phyloP scores from a whole-genome alignment of 106 monocot genomes.

The Amphibolis antarctica region DNA sequence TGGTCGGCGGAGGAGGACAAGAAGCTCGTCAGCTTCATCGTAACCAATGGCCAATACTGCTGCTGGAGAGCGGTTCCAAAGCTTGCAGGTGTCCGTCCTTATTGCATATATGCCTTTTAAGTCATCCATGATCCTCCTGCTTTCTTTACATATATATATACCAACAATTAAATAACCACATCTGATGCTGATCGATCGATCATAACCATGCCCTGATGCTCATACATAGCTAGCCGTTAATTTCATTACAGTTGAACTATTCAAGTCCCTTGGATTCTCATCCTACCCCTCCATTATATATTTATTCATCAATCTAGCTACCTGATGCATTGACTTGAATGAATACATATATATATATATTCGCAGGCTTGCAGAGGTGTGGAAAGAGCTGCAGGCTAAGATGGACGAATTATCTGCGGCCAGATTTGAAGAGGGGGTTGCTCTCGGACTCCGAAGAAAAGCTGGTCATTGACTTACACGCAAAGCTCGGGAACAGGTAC shows the following conservation, averaged over 20 bases:
- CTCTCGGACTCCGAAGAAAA: slow-evolving; percentile 64
- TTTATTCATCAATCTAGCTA: too few relatives aligned
- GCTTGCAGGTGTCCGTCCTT: slow-evolving; percentile 25
- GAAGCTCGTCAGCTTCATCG: slow-evolving; percentile 15
- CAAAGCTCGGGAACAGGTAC: slow-evolving; percentile 61
- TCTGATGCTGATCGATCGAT: too few relatives aligned
- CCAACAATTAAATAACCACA: too few relatives aligned
- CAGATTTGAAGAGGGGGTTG: slow-evolving; percentile 71
- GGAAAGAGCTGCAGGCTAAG: slow-evolving; percentile 73
- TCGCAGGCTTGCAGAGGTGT: slow-evolving; percentile 31
- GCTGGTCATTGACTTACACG: slow-evolving; percentile 69
- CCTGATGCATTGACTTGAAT: neutral
- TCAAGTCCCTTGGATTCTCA: too few relatives aligned
- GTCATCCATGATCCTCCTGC: too few relatives aligned
- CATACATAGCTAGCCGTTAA: too few relatives aligned
- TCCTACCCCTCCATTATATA: too few relatives aligned
- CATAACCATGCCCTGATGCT: too few relatives aligned
- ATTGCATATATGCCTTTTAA: too few relatives aligned
- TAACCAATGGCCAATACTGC: slow-evolving; percentile 18
- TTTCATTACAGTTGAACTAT: too few relatives aligned
- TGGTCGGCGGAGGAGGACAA: slow-evolving; percentile 22
- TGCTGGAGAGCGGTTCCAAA: slow-evolving; percentile 24
- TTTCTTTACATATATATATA: too few relatives aligned
- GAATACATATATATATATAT: neutral
- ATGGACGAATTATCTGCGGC: slow-evolving; percentile 83